phyloP scores from a whole-genome alignment of 2,329 filamentous ascomycete species.

The Daldinia sp. region DNA sequence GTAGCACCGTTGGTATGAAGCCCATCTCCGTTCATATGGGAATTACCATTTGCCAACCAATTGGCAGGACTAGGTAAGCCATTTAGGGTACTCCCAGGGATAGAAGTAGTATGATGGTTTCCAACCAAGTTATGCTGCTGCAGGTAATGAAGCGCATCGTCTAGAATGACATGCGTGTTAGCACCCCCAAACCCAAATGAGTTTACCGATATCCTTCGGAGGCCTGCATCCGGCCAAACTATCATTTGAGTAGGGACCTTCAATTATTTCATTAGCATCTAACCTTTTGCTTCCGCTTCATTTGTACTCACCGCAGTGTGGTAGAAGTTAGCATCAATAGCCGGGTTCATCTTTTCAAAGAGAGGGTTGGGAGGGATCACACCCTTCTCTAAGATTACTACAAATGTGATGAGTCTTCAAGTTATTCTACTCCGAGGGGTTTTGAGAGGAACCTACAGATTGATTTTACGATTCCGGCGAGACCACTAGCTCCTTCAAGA shows the following conservation, averaged over 20 bases:
- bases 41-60: not conserved
- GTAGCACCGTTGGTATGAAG: not conserved
- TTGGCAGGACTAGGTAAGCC: not conserved
- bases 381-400: conserved; percentile 33
- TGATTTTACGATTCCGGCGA: conserved; percentile 8
- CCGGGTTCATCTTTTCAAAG: conserved; percentile 36
- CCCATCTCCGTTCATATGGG: not conserved
- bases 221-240: conserved; percentile 46
- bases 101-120: conserved; percentile 4
- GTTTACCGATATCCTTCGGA: conserved; percentile 40
- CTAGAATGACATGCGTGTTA: conserved; percentile 28
- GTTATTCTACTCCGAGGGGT: not conserved
- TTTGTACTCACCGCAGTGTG: not conserved
- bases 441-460: not conserved
- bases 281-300: not conserved
- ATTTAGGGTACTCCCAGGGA: not conserved
- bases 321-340: conserved; percentile 26
- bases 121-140: conserved; percentile 1
- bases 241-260: conserved; percentile 12
- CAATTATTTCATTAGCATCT: not conserved
- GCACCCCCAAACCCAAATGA: conserved; percentile 32
- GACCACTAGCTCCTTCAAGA: conserved; percentile 3
- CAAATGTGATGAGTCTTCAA: not conserved
- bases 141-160: conserved; percentile 23
- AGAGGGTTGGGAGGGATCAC: conserved; percentile 37